phyloP scores from a whole-genome alignment of 2,329 filamentous ascomycete species.

The Colletotrichum tanaceti region DNA sequence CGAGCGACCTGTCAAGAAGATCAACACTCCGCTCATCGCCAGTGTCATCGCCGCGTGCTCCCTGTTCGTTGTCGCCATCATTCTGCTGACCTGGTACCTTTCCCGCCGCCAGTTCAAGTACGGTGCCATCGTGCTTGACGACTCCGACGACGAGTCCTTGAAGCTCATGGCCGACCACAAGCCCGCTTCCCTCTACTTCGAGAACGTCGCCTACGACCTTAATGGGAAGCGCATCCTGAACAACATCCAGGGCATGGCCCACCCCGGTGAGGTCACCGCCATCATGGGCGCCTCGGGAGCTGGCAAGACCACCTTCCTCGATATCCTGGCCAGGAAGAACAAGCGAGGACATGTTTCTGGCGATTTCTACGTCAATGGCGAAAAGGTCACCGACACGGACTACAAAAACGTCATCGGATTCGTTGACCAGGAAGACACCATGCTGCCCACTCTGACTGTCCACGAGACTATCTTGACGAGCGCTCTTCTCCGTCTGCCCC shows the following conservation, averaged over 20 bases:
- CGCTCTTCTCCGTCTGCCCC: slow-evolving; percentile 89
- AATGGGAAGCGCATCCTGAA: slow-evolving; percentile 89
- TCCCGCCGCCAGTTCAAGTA: slow-evolving; percentile 77
- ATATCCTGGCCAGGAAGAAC: slow-evolving; percentile 96
- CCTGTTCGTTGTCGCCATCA: slow-evolving; percentile 88
- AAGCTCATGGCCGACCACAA: slow-evolving; percentile 92
- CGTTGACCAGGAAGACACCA: slow-evolving; percentile 97
- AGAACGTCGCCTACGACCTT: slow-evolving; percentile 86
- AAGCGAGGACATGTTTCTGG: slow-evolving; percentile 85
- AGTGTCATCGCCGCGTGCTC: slow-evolving; percentile 88
- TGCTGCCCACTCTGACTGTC: slow-evolving; percentile 94
- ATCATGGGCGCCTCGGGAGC: slow-evolving; percentile 99
- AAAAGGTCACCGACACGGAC: slow-evolving; percentile 84
- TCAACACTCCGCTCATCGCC: slow-evolving; percentile 96
- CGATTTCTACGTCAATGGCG: slow-evolving; percentile 92
- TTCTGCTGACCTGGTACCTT: slow-evolving; percentile 87
- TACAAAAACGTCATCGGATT: slow-evolving; percentile 95
- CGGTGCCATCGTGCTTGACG: slow-evolving; percentile 84
- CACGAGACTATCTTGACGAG: slow-evolving; percentile 98
- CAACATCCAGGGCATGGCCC: slow-evolving; percentile 85
- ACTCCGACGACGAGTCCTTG: slow-evolving; percentile 87
- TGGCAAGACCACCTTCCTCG: slow-evolving; percentile 96
- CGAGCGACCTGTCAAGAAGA: slow-evolving; percentile 86
- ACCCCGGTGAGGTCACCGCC: slow-evolving; percentile 93
- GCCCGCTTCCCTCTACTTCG: slow-evolving; percentile 87